phyloP scores from a whole-genome alignment of 768 basidiomycete genomes.

The Podaxis rugospora region DNA sequence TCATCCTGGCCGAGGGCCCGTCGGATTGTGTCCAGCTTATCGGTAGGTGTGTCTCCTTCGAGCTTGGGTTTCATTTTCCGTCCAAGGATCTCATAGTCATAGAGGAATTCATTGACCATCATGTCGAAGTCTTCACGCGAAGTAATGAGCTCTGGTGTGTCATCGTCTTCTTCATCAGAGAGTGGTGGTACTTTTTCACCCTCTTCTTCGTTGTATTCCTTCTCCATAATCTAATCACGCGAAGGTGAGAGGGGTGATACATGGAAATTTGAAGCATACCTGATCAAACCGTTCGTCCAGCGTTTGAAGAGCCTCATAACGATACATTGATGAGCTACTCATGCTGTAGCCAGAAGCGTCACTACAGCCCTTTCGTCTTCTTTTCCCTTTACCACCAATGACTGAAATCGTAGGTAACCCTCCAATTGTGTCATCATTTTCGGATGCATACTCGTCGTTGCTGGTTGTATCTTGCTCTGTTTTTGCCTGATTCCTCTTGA shows the following conservation, averaged over 20 bases:
- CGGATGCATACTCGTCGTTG: conserved; percentile 56
- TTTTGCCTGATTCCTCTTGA: conserved; percentile 63
- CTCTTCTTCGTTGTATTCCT: conserved; percentile 69
- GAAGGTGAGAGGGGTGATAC: not conserved
- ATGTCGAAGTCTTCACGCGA: conserved; percentile 84
- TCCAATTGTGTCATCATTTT: conserved; percentile 79
- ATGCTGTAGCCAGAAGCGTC: conserved; percentile 95
- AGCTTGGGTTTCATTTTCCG: conserved; percentile 80
- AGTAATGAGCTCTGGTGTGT: conserved; percentile 71
- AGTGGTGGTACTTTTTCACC: conserved; percentile 23
- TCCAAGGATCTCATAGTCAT: conserved; percentile 86
- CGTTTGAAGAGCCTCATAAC: conserved; percentile 83
- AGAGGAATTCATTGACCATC: conserved; percentile 92
- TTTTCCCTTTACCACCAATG: conserved; percentile 67
- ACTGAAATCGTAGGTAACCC: conserved; percentile 73
- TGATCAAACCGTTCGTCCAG: conserved; percentile 94
- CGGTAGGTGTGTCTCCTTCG: conserved; percentile 63
- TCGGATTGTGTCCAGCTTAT: conserved; percentile 79
- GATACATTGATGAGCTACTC: conserved; percentile 94
- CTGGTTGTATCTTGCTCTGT: conserved; percentile 31
- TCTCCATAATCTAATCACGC: conserved; percentile 60
- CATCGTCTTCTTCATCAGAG: conserved; percentile 38
- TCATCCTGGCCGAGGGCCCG: conserved; percentile 71
- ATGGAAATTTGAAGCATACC: conserved; percentile 37
- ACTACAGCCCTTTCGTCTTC: conserved; percentile 67